These are phyloP conservation scores for Hypholoma sublateritium DNA, from an alignment of 768 basidiomycete species.

Conservation along the genomic window DNA sequence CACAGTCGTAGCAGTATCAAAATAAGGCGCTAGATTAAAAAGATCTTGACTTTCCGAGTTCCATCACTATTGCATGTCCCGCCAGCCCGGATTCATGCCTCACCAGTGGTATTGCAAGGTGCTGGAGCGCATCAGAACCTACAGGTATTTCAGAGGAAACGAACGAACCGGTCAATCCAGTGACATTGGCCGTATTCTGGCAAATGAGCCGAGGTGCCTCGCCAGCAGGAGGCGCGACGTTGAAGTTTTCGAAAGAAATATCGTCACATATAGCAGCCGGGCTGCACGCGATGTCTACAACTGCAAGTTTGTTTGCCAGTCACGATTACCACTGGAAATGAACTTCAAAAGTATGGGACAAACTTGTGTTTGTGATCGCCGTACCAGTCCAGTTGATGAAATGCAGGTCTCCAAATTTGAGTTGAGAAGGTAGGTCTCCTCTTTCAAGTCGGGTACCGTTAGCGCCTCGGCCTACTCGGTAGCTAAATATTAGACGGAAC, in stretches of 20 bases:
- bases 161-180: conserved; percentile 32
- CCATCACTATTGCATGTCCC: neutral
- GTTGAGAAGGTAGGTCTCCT: conserved; percentile 46
- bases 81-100: neutral
- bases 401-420: conserved; percentile 45
- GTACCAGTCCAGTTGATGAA: conserved; percentile 51
- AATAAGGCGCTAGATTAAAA: no score
- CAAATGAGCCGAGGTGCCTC: conserved; percentile 41
- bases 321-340: no score
- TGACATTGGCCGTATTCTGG: conserved; percentile 41
- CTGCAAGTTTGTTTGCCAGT: no score
- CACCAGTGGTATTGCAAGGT: neutral
- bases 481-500: conserved; percentile 7
- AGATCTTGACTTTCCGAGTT: no score
- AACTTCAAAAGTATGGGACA: conserved; percentile 6
- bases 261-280: conserved; percentile 43
- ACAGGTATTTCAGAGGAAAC: neutral
- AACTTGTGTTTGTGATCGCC: conserved; percentile 37
- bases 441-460: conserved; percentile 29
- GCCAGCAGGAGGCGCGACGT: conserved; percentile 37
- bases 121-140: neutral
- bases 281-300: conserved; percentile 42
- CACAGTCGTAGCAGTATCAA: no score
- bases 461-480: neutral
- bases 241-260: conserved; percentile 41